Evolutionary conservation across 208 protist species (phyloP).

Genomic region (Cochliopodium minus): DNA sequence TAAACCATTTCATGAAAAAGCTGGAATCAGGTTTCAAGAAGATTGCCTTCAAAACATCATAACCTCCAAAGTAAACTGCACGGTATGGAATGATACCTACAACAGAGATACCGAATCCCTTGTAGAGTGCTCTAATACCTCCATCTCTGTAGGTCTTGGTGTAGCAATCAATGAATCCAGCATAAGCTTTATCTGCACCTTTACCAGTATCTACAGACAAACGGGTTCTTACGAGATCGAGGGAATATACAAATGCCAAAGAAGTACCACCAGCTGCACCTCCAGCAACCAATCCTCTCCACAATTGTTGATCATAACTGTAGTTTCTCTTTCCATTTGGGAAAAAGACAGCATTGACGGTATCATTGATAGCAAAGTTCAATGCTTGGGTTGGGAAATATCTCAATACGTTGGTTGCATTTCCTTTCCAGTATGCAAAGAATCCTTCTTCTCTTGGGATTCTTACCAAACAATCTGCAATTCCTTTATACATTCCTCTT

Average conservation of each 20-base stretch:
- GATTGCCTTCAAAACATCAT: constrained; percentile 49
- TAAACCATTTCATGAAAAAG: constrained; percentile 25
- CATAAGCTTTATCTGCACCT: constrained; percentile 70
- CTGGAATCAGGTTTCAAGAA: neutral
- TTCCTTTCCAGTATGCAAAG: constrained; percentile 81
- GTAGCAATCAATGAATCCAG: constrained; percentile 73
- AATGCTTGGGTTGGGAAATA: constrained; percentile 94
- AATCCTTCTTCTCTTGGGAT: constrained; percentile 73
- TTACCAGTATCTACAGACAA: constrained; percentile 68
- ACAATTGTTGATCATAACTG: constrained; percentile 63
- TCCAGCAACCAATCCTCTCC: constrained; percentile 77
- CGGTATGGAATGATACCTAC: constrained; percentile 85
- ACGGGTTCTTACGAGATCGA: constrained; percentile 90
- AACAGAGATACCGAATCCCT: constrained; percentile 77
- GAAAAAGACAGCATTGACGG: constrained; percentile 78
- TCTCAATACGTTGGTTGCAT: constrained; percentile 81
- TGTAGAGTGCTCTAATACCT: constrained; percentile 68
- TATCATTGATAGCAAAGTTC: constrained; percentile 93
- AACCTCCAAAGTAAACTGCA: constrained; percentile 84
- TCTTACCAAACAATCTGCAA: constrained; percentile 73
- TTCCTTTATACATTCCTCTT: constrained; percentile 73
- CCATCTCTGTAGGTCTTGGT: constrained; percentile 60
- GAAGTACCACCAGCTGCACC: constrained; percentile 81
- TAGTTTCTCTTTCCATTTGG: constrained; percentile 53
- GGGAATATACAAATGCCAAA: constrained; percentile 80